Conservation (phyloP, 1,284 basidiomycete genomes). For the Exobasidium rhododendri region DNA sequence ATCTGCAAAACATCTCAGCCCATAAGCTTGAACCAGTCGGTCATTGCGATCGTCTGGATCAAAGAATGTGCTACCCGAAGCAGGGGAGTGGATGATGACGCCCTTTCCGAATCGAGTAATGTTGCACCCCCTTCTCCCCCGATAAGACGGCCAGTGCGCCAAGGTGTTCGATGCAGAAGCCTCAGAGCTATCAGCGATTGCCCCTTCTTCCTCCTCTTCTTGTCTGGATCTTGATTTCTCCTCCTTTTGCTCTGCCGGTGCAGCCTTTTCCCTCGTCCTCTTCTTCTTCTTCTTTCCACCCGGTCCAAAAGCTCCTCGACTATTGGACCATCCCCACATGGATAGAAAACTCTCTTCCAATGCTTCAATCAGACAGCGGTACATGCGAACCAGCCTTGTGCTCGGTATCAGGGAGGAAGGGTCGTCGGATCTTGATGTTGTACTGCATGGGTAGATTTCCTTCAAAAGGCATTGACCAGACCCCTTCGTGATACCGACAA, state of each 20-base stretch:
- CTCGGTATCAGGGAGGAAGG: too few species aligned
- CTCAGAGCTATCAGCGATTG: not conserved
- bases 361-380: too few species aligned
- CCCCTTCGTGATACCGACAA: too few species aligned
- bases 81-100: not conserved
- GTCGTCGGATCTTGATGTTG: too few species aligned
- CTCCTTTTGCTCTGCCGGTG: not conserved
- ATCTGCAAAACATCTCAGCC: conserved; percentile 3
- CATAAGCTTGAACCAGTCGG: not conserved
- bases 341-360: not conserved
- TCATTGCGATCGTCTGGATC: not conserved
- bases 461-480: too few species aligned
- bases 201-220: conserved; percentile 7
- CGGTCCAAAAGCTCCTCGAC: too few species aligned
- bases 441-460: too few species aligned
- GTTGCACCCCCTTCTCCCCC: too few species aligned
- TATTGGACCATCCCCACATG: not conserved
- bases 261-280: conserved; percentile 2
- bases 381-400: too few species aligned
- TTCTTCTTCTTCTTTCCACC: not conserved
- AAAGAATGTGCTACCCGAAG: not conserved
- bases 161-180: too few species aligned
- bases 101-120: not conserved
- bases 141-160: too few species aligned
- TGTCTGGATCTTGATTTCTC: not conserved